Percentiles rank a stretch among this genome's conserved stretches.
These are phyloP conservation scores for Phytophthora sansomeana DNA, from an alignment of 352 stramenopile species.

Conservation along the genomic window DNA sequence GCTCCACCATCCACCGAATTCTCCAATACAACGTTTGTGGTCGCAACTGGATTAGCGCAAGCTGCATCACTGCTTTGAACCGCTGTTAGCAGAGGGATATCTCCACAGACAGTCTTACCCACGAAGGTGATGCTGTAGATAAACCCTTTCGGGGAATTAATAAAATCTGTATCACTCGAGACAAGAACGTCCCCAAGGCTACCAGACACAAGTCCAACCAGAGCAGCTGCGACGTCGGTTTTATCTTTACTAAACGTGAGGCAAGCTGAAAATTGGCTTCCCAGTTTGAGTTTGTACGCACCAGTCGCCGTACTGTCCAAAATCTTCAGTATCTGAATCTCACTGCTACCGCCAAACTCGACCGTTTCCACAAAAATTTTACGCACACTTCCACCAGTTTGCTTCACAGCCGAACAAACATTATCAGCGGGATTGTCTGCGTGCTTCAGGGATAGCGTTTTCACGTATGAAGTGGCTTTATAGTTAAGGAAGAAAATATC, in stretches of 20 bases:
- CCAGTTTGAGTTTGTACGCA: constrained; percentile 66
- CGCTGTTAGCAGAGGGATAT: constrained; percentile 44
- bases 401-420: constrained; percentile 8
- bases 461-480: constrained; percentile 33
- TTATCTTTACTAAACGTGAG: constrained; percentile 44
- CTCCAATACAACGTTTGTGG: constrained; percentile 28
- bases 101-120: constrained; percentile 59
- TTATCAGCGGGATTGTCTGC: constrained; percentile 20
- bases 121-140: constrained; percentile 80
- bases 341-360: constrained; percentile 61
- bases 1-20: constrained; percentile 36
- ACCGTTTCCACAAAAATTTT: constrained; percentile 55
- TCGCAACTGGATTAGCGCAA: constrained; percentile 16
- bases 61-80: constrained; percentile 9
- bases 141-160: constrained; percentile 56
- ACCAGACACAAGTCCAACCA: constrained; percentile 48
- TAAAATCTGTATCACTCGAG: constrained; percentile 46
- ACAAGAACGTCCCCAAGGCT: constrained; percentile 54
- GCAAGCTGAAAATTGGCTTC: constrained; percentile 43
- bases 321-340: constrained; percentile 66
- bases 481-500: constrained; percentile 82
- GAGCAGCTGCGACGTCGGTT: constrained; percentile 29
- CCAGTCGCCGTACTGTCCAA: constrained; percentile 28
- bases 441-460: constrained; percentile 43
- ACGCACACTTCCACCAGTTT: constrained; percentile 51